phyloP scores from a whole-genome alignment of 495 filamentous ascomycete species.

The Xylaria sp. region DNA sequence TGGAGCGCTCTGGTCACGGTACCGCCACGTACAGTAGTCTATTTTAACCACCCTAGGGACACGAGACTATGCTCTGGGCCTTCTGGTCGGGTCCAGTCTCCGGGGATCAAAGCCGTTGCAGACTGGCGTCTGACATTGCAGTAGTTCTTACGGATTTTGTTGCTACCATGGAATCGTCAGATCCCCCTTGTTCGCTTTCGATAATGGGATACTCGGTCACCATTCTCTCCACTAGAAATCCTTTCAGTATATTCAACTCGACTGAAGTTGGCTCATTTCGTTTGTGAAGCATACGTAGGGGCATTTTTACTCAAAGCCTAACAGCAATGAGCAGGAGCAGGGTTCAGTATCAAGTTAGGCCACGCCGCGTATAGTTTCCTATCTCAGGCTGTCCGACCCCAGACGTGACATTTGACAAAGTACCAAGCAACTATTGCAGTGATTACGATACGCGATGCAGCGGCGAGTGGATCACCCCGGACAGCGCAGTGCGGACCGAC shows the following conservation, averaged over 20 bases:
- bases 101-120: conserved; percentile 26
- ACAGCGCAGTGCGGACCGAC: conserved; percentile 10
- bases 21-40: background rate
- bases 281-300: background rate
- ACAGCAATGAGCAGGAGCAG: background rate
- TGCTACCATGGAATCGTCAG: background rate
- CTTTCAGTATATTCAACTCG: background rate
- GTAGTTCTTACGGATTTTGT: background rate
- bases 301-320: background rate
- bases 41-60: conserved; percentile 5
- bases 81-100: conserved; percentile 6
- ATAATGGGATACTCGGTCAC: background rate
- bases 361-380: conserved; percentile 1
- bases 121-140: conserved; percentile 8
- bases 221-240: background rate
- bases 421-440: conserved; percentile 16
- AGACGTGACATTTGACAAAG: conserved; percentile 2
- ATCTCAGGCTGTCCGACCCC: background rate
- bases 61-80: background rate
- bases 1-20: conserved; percentile 5
- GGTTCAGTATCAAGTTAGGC: background rate
- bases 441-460: conserved; percentile 12
- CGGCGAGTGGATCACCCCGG: conserved; percentile 8
- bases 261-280: background rate
- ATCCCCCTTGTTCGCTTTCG: background rate